phyloP scores from a whole-genome alignment of 176 grass and related monocot species.

The Neostapfia colusana region DNA sequence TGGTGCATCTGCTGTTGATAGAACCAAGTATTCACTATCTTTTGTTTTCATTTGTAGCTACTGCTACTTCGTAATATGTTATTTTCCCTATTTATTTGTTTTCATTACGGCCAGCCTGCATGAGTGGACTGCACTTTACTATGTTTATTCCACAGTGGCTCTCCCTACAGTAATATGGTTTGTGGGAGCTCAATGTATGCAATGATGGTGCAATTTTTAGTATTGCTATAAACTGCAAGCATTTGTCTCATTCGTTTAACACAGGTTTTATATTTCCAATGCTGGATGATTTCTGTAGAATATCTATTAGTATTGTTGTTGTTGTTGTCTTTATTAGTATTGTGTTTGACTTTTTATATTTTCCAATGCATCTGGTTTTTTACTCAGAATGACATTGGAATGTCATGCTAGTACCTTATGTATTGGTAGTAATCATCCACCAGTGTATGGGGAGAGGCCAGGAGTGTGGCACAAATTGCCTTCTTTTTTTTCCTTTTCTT shows the following conservation, averaged over 20 bases:
- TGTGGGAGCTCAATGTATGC: conserved; percentile 11
- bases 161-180: conserved; percentile 7
- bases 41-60: conserved; percentile 30
- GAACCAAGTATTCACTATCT: conserved; percentile 63
- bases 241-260: background rate
- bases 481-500: background rate
- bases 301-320: too few species aligned
- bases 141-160: conserved; percentile 15
- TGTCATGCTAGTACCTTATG: background rate
- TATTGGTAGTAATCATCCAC: background rate
- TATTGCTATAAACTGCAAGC: background rate
- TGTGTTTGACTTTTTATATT: background rate
- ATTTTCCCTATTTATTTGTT: conserved; percentile 10
- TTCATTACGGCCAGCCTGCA: conserved; percentile 18
- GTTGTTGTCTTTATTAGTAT: background rate
- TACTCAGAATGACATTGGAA: background rate
- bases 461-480: background rate
- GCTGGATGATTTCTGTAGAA: background rate
- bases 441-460: background rate
- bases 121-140: background rate
- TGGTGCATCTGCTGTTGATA: conserved; percentile 98
- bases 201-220: background rate
- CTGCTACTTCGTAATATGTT: background rate
- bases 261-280: background rate
- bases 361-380: background rate